Evolutionary conservation across 129 eudicot genomes (phyloP).

Genomic region (carrot (Daucus carota)): DH1_v3.0 NC_030383.2:1701001-1701500

Average conservation of each 20-base stretch:
- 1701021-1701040: not conserved
- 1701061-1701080: too few relatives aligned
- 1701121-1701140: slow-evolving; percentile 50
- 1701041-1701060: too few relatives aligned
- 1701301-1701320: slow-evolving; percentile 37
- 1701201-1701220: slow-evolving; percentile 60
- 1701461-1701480: slow-evolving; percentile 30
- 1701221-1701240: slow-evolving; percentile 79
- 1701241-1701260: slow-evolving; percentile 49
- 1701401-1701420: slow-evolving; percentile 13
- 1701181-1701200: slow-evolving; percentile 50
- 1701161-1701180: slow-evolving; percentile 28
- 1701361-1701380: not conserved
- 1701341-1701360: slow-evolving; percentile 11
- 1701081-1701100: too few relatives aligned
- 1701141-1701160: slow-evolving; percentile 40
- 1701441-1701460: slow-evolving; percentile 57
- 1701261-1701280: slow-evolving; percentile 25
- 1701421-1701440: slow-evolving; percentile 36
- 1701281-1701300: slow-evolving; percentile 15
- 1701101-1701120: slow-evolving; percentile 57
- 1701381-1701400: slow-evolving; percentile 16
- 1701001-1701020: too few relatives aligned
- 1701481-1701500: slow-evolving; percentile 11
- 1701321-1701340: slow-evolving; percentile 39